Evolutionary conservation across 2,329 filamentous ascomycete species (phyloP).

Genomic region (Epicoccum nigrum): DNA sequence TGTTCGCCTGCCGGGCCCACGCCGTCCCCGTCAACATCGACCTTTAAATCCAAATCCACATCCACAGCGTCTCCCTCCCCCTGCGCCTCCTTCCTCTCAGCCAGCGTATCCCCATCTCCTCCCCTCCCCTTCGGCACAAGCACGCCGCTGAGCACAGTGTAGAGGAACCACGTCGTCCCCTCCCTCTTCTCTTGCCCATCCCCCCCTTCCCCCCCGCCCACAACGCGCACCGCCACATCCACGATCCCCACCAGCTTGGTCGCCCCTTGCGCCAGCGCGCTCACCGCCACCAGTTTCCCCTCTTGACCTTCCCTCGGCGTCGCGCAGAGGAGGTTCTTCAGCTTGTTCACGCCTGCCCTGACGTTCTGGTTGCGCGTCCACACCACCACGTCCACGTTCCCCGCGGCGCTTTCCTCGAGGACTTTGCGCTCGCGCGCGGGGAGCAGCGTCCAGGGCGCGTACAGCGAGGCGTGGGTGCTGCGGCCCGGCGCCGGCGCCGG

Average conservation of each 20-base stretch:
- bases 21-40: no score
- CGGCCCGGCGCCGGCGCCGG: no score
- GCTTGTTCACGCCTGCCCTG: constrained; percentile 21
- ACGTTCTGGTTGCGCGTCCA: constrained; percentile 32
- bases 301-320: background rate
- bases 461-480: constrained; percentile 24
- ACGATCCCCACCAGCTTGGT: constrained; percentile 30
- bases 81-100: background rate
- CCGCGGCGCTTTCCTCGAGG: background rate
- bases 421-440: constrained; percentile 1
- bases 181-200: background rate
- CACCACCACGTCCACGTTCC: constrained; percentile 15
- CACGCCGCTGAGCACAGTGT: constrained; percentile 25
- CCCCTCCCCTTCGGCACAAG: constrained; percentile 7
- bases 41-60: background rate
- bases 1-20: background rate
- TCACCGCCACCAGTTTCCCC: constrained; percentile 18
- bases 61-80: background rate
- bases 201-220: constrained; percentile 2
- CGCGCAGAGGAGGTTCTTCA: constrained; percentile 19
- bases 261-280: constrained; percentile 29
- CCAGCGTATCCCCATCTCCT: background rate
- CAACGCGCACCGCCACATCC: constrained; percentile 26
- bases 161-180: constrained; percentile 25
- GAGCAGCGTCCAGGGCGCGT: constrained; percentile 29